Conservation (phyloP, 495 filamentous ascomycete species). For the Cercophora scortea region DNA sequence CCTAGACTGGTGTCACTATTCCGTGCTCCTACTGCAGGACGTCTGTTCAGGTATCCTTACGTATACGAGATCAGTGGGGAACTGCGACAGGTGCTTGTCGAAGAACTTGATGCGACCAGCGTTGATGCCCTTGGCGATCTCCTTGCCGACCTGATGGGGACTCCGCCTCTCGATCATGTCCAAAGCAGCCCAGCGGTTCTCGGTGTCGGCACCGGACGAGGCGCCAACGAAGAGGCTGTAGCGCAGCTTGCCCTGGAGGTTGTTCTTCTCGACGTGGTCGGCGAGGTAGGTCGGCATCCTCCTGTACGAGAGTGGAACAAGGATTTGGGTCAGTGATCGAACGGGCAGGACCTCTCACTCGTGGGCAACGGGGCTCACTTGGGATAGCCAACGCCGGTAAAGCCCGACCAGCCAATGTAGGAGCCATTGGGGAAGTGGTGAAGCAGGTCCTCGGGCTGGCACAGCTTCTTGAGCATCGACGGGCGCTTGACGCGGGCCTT, state of each 20-base stretch:
- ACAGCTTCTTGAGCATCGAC: constrained; percentile 71
- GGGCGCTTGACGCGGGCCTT: constrained; percentile 68
- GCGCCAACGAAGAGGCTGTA: constrained; percentile 87
- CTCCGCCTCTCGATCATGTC: constrained; percentile 85
- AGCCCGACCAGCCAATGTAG: constrained; percentile 85
- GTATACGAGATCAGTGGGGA: constrained; percentile 79
- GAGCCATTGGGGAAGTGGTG: constrained; percentile 72
- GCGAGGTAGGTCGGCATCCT: constrained; percentile 79
- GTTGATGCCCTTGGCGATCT: constrained; percentile 87
- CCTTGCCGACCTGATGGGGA: constrained; percentile 88
- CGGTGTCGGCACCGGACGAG: constrained; percentile 81
- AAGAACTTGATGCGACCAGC: constrained; percentile 85
- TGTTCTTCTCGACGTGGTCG: constrained; percentile 85
- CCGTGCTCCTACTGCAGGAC: neutral
- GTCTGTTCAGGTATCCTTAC: constrained; percentile 4
- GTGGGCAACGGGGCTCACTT: constrained; percentile 49
- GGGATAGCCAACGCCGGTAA: constrained; percentile 86
- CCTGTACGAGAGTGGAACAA: constrained; percentile 29
- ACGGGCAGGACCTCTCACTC: neutral
- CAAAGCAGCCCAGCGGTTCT: constrained; percentile 77
- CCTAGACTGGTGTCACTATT: constrained; percentile 16
- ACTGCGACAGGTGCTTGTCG: constrained; percentile 90
- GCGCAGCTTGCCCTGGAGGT: constrained; percentile 71
- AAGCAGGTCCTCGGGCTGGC: constrained; percentile 70
- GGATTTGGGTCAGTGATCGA: constrained; percentile 6